Evolutionary conservation across 169 alveolate species (phyloP), one percentile per base, ranked within the genome.

Genomic region (Amoebophrya sp.): DNA sequence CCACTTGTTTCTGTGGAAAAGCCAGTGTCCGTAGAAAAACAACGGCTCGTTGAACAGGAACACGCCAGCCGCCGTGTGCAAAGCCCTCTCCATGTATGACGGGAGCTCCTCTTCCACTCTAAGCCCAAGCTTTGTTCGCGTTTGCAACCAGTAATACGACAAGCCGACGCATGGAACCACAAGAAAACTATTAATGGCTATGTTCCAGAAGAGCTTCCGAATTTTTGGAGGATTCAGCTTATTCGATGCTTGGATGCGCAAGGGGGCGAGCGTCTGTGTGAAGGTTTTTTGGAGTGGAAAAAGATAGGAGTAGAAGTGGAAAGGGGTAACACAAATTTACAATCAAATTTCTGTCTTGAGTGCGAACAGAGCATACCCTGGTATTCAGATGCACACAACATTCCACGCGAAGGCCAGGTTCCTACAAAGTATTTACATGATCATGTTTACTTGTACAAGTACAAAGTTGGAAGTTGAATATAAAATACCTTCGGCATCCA

Each of bases 11-110:
- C 83, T 78, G 92, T 90, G 92, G 78, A 90, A 90, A 18, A 90
- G 47, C 92, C 92, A 90, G 55, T 90, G 92, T 3, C 92, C 78
- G 92, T 90, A 90, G 47, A 90, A 90, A 34, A 90, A 90, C 41
- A 90, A 14, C 76, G 36, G 18, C 78, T 90, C 92, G 92, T 90
- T 90, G 23, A 90, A 77, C 38, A 65, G 2, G 83, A 65, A 65
- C 36, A 65, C 33, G 83, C 33, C 0, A 0, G n/a, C n/a, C 3
- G 26, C 2, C 83, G 83, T 65, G 83, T 65, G 83, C 33, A 65
- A 1, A 10, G 83, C 33, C n/a, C 83, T 65, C 33, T 10, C 26
- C 83, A 65, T 65, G 83, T 65, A 65, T 29, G 39, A 26, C 83
- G 83, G 83, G 83, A 65, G 83, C 33, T 10, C 0, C 26, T 1